Evolutionary conservation across 805 yeast species (phyloP).

Genomic region (Barnettozyma populi): DNA sequence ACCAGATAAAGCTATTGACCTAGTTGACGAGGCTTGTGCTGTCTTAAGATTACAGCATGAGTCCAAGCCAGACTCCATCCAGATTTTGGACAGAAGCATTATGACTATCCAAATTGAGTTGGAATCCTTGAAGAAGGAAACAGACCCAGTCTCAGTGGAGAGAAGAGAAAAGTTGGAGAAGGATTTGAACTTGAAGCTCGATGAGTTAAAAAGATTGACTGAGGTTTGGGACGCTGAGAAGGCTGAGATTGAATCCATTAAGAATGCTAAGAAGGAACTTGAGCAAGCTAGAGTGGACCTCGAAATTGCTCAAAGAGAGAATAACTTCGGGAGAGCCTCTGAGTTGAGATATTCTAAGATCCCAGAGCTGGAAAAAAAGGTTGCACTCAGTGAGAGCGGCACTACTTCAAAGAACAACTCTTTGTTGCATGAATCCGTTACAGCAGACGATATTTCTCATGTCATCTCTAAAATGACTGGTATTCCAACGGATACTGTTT

Average conservation of each 20-base stretch:
- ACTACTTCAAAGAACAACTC: slow-evolving; percentile 20
- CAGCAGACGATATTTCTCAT: slow-evolving; percentile 88
- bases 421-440: slow-evolving; percentile 83
- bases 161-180: slow-evolving; percentile 69
- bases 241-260: slow-evolving; percentile 67
- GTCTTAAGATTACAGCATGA: slow-evolving; percentile 92
- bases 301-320: slow-evolving; percentile 76
- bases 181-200: slow-evolving; percentile 55
- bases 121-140: slow-evolving; percentile 90
- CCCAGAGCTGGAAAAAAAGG: slow-evolving; percentile 66
- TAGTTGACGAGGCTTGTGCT: slow-evolving; percentile 96
- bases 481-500: slow-evolving; percentile 82
- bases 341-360: slow-evolving; percentile 82
- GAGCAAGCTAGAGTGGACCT: slow-evolving; percentile 82
- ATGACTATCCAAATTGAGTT: slow-evolving; percentile 95
- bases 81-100: slow-evolving; percentile 78
- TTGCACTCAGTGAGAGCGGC: slow-evolving; percentile 36
- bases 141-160: slow-evolving; percentile 77
- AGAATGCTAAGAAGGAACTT: slow-evolving; percentile 71
- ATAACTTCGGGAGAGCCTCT: slow-evolving; percentile 84
- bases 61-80: slow-evolving; percentile 92
- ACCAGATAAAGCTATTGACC: slow-evolving; percentile 95
- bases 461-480: slow-evolving; percentile 95
- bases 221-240: slow-evolving; percentile 85
- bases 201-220: slow-evolving; percentile 66